Evolutionary conservation across 129 eudicot species (phyloP), one percentile per base, ranked within the genome.

Genomic region (Ambrosia artemisiifolia): DNA sequence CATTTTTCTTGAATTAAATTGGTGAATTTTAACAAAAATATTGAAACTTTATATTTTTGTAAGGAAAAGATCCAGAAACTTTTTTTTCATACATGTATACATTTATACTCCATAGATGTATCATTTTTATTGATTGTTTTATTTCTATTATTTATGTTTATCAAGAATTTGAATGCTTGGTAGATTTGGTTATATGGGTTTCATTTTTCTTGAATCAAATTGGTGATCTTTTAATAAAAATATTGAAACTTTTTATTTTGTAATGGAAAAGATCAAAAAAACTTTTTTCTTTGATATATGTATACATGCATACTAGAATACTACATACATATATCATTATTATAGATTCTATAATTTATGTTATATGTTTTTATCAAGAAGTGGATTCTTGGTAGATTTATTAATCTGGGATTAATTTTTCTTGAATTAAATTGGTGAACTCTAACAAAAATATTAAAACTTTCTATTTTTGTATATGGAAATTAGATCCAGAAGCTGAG

Each of bases 401-500:
- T 24, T 38, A 11, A 28, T 75, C 40, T 38, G 38, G 30, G 35
- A 13, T 69, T 48, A 54, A 69, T 20, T 60, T 69, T 61, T 69
- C 56, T 40, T 61, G 56, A 33, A 77, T 38, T 70, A 7, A 54
- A 75, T 43, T 75, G 53, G 16, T 28, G 13, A 24, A 36, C 8
- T 43, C 53, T 67, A 8, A 30, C 7, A 53, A 70, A 70, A 38
- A 56, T 13, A 61, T 13, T 70, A n/a, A 40, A 33, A 47, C 70
- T 68, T 46, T 61, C 51, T 68, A 17, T 74, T 30, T 74, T 48
- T 30, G 75, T 74, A 40, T 61, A 30, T 44, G 3, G 32, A 51
- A 42, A n/a, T n/a, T n/a, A 84, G 94, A 87, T 67, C 94, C 94
- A 46, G 94, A 85, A 48, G 93, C 89, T 36, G 94, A 87, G 69